Evolutionary conservation across 1,284 basidiomycete species (phyloP), one percentile per base, ranked within the genome.

Genomic region (Leccinum insolens): DNA sequence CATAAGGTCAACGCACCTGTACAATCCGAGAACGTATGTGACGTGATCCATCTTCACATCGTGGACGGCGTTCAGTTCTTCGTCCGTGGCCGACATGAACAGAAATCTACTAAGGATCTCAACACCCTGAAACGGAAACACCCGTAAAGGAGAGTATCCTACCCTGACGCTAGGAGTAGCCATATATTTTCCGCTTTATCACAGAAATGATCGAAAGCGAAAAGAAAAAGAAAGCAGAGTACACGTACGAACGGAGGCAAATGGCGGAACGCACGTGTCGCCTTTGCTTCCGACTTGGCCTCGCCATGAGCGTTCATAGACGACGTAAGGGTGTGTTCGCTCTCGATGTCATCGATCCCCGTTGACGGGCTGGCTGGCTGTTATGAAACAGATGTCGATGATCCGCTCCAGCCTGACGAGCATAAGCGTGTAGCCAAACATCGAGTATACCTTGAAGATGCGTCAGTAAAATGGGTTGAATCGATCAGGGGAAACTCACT

Each of bases 381-480:
- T 80, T 67, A 92, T 83, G 78, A 96, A 96, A 80, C 92, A 95
- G 25, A 98, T 86, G 78, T 98, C 96, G 67, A 97, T 81, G 68
- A 98, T 88, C 46, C 96, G 89, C 0, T 92, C 80, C 9, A 93
- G 70, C 14, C 95, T 96, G 1, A 95, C 96, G 0, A 90, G 84
- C 85, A 96, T 95, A 17, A 99, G 93, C 25, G 25, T 91, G 73
- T 91, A 86, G 14, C 95, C 96, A 72, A 98, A 97, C 65, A 91
- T 84, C 1, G 85, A 84, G 74, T 98, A 95, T 3, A 97, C 91
- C 90, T 93, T 34, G 31, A 34, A 34, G 31, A 72, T 3, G 58
- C 70, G 63, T 73, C 72, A 70, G 59, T 44, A 22, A 6, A 62
- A 67, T 41, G 31, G 31, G 4, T 64, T 41, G 9, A 4, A 63